Conservation (phyloP, 2,329 filamentous ascomycete species). For the Esteya vermicola region DNA sequence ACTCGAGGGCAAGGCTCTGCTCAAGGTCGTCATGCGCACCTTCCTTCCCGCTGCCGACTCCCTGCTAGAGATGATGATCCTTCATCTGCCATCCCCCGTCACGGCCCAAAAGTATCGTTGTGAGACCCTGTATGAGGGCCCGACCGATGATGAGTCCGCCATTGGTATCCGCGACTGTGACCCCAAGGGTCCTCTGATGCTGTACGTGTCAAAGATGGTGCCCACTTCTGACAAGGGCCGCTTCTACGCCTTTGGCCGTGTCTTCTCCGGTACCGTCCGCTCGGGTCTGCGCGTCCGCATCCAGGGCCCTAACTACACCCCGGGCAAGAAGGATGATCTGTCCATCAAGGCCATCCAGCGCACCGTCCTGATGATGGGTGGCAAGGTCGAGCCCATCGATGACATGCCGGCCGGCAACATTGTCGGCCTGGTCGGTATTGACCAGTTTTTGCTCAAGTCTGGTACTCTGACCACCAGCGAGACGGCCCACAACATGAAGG, state of each 20-base stretch:
- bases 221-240: conserved; percentile 98
- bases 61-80: conserved; percentile 99
- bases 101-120: conserved; percentile 96
- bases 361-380: conserved; percentile 99
- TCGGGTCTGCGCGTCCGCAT: conserved; percentile 99
- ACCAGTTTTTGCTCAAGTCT: conserved; percentile 99
- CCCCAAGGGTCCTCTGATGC: conserved; percentile 95
- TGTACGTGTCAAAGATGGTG: conserved; percentile 99
- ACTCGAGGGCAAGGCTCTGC: conserved; percentile 91
- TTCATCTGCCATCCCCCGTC: conserved; percentile 91
- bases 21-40: conserved; percentile 97
- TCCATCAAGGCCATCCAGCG: conserved; percentile 99
- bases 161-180: conserved; percentile 98
- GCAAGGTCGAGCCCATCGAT: conserved; percentile 94
- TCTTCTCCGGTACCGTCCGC: conserved; percentile 95
- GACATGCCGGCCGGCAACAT: conserved; percentile 99
- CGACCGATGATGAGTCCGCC: conserved; percentile 77
- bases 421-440: conserved; percentile 96
- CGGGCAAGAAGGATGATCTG: conserved; percentile 96
- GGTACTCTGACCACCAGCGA: conserved; percentile 97
- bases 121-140: conserved; percentile 98
- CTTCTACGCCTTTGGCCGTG: conserved; percentile 99
- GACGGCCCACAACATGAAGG: conserved; percentile 98
- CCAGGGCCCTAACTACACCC: conserved; percentile 96
- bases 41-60: conserved; percentile 98